Base-by-base conservation (phyloP, 2,329 filamentous ascomycete species). In the Botrytis galanthina region DNA sequence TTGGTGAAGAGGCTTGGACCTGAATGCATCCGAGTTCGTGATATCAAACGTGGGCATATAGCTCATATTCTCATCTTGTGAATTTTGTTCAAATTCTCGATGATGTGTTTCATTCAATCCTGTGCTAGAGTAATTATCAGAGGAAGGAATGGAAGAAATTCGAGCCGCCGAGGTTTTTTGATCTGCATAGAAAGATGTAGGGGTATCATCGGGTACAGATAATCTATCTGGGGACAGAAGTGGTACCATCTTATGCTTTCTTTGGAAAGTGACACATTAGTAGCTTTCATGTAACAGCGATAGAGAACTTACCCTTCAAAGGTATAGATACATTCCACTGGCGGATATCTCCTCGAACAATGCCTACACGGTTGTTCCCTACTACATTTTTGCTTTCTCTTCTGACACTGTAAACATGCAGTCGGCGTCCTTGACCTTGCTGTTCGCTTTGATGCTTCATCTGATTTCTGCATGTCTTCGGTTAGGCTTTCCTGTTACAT, bases 371-470 rank as follows among this genome's bases (percentile, higher is more conserved):
- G 71, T n/a, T 73, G 64, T 44, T 70, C 71, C 10, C 71, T 51
- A 57, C 71, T 73, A 32, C 71, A 73, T 62, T 54, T 73, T 32
- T 73, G 71, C 46, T 73, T 73, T 54, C 71, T 73, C 22, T 70
- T 73, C 26, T 73, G 71, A 16, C 71, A 73, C 18, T 73, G 71
- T 18, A 62, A 35, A 37, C 71, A 73, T 14, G 71, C 71, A n/a
- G 71, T 73, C 9, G 71, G 54, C 14, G 46, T 70, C 29, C 71
- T 72, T 26, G 71, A 73, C 3, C 54, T 73, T 22, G 71, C 46
- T 14, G 71, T 63, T 51, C 54, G 69, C 14, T 35, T 61, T 18
- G 42, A 61, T 60, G n/a, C 63, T 70, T 72, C 71, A 72, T 72
- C 71, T 48, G 18, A 37, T 70, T 70, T 60, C 71, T 73, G 64